These are phyloP conservation scores for Melanogaster broomeanus DNA, from an alignment of 768 basidiomycete species.

Conservation along the genomic window DNA sequence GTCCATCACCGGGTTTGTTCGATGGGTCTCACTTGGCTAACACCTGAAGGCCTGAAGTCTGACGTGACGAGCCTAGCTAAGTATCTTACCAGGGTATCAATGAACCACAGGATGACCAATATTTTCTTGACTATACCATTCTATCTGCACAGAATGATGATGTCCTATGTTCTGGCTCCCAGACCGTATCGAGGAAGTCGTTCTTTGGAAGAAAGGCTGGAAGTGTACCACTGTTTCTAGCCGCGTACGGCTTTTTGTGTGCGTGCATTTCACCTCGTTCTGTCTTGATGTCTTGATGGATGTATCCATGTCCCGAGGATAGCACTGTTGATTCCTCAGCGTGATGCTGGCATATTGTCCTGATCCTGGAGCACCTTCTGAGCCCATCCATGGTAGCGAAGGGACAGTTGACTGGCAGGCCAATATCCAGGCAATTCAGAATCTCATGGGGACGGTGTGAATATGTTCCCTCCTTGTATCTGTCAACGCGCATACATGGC, in stretches of 20 bases:
- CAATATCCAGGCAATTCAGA: conserved; percentile 88
- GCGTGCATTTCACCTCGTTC: conserved; percentile 27
- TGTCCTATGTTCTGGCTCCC: conserved; percentile 86
- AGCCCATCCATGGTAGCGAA: conserved; percentile 48
- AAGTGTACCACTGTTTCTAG: conserved; percentile 70
- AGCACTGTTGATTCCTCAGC: conserved; percentile 70
- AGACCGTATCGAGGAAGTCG: conserved; percentile 82
- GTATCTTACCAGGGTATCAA: neutral
- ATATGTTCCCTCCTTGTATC: conserved; percentile 26
- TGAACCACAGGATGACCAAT: conserved; percentile 14
- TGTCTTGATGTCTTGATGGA: neutral
- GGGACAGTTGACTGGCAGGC: conserved; percentile 81
- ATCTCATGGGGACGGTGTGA: conserved; percentile 84
- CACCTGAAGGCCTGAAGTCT: too few relatives aligned
- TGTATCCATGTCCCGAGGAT: conserved; percentile 48
- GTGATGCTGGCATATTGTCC: conserved; percentile 72
- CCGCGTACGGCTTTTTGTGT: conserved; percentile 81
- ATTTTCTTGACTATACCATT: conserved; percentile 38
- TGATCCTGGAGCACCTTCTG: conserved; percentile 31
- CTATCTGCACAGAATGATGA: conserved; percentile 36
- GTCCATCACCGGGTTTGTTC: too few relatives aligned
- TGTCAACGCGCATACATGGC: neutral
- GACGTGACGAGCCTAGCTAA: too few relatives aligned
- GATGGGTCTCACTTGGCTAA: too few relatives aligned
- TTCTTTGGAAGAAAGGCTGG: conserved; percentile 82